Base-by-base conservation (phyloP, 225 moss, liverwort and hornwort genomes). In the Straminergon stramineum region DNA sequence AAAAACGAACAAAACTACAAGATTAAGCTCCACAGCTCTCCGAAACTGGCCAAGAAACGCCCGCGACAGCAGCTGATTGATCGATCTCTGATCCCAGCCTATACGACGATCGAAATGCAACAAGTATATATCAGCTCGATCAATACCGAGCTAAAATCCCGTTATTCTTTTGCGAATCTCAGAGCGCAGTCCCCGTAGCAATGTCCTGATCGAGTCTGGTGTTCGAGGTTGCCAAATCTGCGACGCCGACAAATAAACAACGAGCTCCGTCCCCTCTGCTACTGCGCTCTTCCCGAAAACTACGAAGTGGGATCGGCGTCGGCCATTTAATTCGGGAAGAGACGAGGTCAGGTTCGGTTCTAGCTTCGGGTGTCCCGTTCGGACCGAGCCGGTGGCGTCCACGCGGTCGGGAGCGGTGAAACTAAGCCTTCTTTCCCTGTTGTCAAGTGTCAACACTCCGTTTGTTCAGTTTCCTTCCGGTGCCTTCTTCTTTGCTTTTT, bases 371-470 rank as follows among this genome's bases (percentile, higher is more conserved):
- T 5, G 13, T 13, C 19, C 24, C 67, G 82, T 65, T 51, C 79
- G 56, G 37, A 1, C 79, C 88, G 81, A 87, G 15, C 81, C 87
- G 75, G 68, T 76, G 87, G 87, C 85, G 86, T 83, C 57, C 86
- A 92, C 90, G 71, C 86, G 92, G 88, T 88, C 85, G 90, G 68
- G 84, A 85, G 88, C 73, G 39, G 71, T 43, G 88, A 88, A 60
- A 64, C 39, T 27, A 37, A 34, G 55, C 3, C 30, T 28, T 7
- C 62, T 6, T 41, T 9, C 15, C 31, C 51, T 8, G 57, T 39
- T 87, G 89, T 80, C 84, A 88, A 69, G 71, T 87, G 91, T 84
- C 87, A 90, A 68, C 79, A 39, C n/a, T 6, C 88, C 9, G 15
- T 79, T 90, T 27, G 62, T 70, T 30, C 45, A 3, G 30, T 81